phyloP scores from a whole-genome alignment of 495 filamentous ascomycete species.

The Neurospora hispaniola region DNA sequence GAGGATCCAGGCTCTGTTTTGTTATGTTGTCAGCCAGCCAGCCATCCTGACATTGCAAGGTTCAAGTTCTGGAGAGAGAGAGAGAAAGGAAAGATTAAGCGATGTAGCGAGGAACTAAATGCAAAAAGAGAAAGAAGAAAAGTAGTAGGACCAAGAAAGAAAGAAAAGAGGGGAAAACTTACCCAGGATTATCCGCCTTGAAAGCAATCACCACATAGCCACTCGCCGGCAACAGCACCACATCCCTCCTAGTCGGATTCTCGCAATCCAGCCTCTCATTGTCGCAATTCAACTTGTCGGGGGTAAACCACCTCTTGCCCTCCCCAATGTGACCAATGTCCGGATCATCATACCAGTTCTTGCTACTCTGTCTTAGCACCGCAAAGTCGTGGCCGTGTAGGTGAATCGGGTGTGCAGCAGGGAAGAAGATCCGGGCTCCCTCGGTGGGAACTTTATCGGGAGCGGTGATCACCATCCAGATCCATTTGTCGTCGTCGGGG shows the following conservation, averaged over 20 bases:
- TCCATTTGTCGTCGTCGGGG: background rate
- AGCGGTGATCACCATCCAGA: conserved; percentile 11
- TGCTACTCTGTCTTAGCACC: conserved; percentile 27
- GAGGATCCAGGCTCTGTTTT: conserved; percentile 24
- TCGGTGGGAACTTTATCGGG: background rate
- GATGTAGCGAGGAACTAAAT: too few species aligned
- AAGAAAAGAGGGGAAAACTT: background rate
- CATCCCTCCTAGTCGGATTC: conserved; percentile 16
- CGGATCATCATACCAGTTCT: conserved; percentile 3
- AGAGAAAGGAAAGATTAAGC: too few species aligned
- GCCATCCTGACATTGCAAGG: too few species aligned
- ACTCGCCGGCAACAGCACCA: conserved; percentile 25
- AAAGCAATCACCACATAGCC: conserved; percentile 28
- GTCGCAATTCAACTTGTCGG: background rate
- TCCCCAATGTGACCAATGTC: background rate
- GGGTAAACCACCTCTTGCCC: background rate
- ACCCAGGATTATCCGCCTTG: conserved; percentile 28
- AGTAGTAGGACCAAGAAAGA: background rate
- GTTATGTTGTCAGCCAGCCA: background rate
- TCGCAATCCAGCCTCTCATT: conserved; percentile 11
- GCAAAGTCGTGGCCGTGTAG: conserved; percentile 50
- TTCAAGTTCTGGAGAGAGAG: too few species aligned
- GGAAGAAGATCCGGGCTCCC: background rate
- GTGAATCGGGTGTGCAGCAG: conserved; percentile 36
- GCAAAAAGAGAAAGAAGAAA: background rate